phyloP scores from a whole-genome alignment of 768 basidiomycete species.

The Lactarius tabidus region DNA sequence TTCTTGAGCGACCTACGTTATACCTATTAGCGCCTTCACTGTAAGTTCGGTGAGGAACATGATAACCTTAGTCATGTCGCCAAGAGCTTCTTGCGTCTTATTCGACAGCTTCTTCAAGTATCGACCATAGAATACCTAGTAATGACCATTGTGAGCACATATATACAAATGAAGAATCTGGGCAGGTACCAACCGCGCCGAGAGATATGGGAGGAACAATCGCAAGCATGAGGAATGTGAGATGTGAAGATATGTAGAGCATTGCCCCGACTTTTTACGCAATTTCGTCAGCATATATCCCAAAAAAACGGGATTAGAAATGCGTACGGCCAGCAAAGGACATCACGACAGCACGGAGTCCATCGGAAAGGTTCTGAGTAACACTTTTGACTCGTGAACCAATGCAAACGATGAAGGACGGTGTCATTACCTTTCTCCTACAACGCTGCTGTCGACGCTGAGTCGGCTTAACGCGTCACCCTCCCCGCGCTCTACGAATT shows the following conservation, averaged over 20 bases:
- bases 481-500: slow-evolving; percentile 88
- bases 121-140: slow-evolving; percentile 89
- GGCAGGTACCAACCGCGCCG: slow-evolving; percentile 60
- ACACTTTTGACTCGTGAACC: slow-evolving; percentile 40
- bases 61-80: slow-evolving; percentile 79
- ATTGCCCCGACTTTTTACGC: slow-evolving; percentile 74
- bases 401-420: neutral
- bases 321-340: slow-evolving; percentile 86
- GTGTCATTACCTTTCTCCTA: slow-evolving; percentile 81
- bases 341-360: slow-evolving; percentile 81
- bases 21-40: neutral
- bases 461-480: slow-evolving; percentile 92
- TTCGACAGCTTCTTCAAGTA: slow-evolving; percentile 91
- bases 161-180: slow-evolving; percentile 17
- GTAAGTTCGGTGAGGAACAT: neutral
- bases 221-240: slow-evolving; percentile 89
- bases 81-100: slow-evolving; percentile 89
- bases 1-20: slow-evolving; percentile 75
- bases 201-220: slow-evolving; percentile 87
- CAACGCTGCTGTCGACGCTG: slow-evolving; percentile 87
- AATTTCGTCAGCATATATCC: neutral
- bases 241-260: slow-evolving; percentile 85
- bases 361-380: slow-evolving; percentile 78
- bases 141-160: slow-evolving; percentile 24
- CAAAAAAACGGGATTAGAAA: neutral